Base-by-base conservation (phyloP, 768 basidiomycete genomes). In the Cystoderma amianthinum region DNA sequence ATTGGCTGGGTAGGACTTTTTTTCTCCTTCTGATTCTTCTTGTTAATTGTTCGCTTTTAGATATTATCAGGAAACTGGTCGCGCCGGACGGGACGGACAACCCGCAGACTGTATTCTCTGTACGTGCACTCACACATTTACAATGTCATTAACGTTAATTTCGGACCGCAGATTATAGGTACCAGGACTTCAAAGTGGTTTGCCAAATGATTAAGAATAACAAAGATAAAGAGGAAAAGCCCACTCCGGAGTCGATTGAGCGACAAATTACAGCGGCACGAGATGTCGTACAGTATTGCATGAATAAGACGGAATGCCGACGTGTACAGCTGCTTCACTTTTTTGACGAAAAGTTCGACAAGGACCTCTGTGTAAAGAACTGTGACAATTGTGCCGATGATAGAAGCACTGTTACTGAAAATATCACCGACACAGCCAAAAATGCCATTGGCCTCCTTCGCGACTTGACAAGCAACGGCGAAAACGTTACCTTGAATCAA, bases 1-100 rank as follows among this genome's bases (percentile, higher is more conserved):
- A 15, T 59, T 99, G 54, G 90, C 93, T 44, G 88, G 85, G 76
- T 95, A 68, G 13, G 35, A 15, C 33, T 34, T 2, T 11, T 32
- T 41, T 9, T 28, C n/a, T 12, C 12, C n/a, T 38, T 16, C 5
- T 18, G 30, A n/a, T 11, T 2, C 23, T 10, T 25, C 15, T 24
- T 5, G 4, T 6, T 42, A 35, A 15, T 36, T 32, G 42, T 25
- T 44, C 39, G 43, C 52, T 32, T 37, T 7, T 21, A 88, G 86
- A 2, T 88, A 88, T 54, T 93, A 92, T 53, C 92, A 98, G 65
- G 96, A 99, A 64, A 98, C 95, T 0, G 96, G 96, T 4, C 80
- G 96, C 43, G 96, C 94, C 13, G 96, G 96, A 4, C 78, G 96
- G 44, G 96, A 99, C 54, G 91, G 90, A 3, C 59, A 74, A 49